These are phyloP conservation scores for Citrus cavaleriei DNA, from an alignment of 345 rosid species.

Conservation along the genomic window DNA sequence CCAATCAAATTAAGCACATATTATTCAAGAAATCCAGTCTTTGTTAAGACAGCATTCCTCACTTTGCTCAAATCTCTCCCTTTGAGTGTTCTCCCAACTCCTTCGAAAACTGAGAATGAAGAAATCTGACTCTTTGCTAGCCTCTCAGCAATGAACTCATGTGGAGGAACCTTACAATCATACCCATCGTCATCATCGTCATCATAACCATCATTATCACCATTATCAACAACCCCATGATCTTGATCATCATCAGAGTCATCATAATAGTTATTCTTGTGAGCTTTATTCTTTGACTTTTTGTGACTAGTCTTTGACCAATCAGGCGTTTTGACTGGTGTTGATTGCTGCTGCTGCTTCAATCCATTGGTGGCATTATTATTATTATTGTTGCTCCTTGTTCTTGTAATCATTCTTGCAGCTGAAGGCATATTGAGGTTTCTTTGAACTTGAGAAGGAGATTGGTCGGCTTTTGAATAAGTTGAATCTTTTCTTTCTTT, in stretches of 20 bases:
- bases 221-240: neutral
- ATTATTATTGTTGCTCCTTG: constrained; percentile 9
- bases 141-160: constrained; percentile 63
- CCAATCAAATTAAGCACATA: neutral
- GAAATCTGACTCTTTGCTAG: constrained; percentile 60
- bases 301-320: constrained; percentile 52
- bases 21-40: constrained; percentile 81
- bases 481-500: constrained; percentile 31
- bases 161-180: constrained; percentile 52
- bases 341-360: constrained; percentile 43
- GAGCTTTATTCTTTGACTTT: constrained; percentile 33
- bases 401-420: constrained; percentile 52
- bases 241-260: constrained; percentile 12
- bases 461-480: neutral
- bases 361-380: constrained; percentile 15
- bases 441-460: constrained; percentile 27
- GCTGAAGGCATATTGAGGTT: constrained; percentile 28
- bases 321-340: constrained; percentile 65
- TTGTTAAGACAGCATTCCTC: constrained; percentile 70
- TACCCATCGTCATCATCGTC: constrained; percentile 14
- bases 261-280: constrained; percentile 10
- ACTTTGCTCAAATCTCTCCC: constrained; percentile 79
- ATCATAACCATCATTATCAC: neutral
- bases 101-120: constrained; percentile 75
- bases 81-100: constrained; percentile 77